Conservation (phyloP, 1,284 basidiomycete genomes). For the Flammula alnicola region DNA sequence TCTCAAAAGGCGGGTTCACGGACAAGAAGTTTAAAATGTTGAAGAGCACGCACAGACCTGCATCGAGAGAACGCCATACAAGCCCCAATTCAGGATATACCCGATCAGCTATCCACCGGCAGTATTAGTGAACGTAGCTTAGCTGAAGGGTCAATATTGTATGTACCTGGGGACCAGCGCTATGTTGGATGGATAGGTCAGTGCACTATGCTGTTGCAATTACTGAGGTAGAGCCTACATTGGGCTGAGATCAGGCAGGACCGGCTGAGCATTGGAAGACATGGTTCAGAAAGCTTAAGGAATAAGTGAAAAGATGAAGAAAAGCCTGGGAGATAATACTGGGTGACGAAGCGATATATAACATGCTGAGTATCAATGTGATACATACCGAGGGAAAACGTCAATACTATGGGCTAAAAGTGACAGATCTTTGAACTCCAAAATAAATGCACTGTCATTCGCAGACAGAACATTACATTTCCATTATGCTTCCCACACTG, state of each 20-base stretch:
- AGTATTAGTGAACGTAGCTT: not conserved
- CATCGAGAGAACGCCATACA: slow-evolving; percentile 23
- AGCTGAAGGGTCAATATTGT: not conserved
- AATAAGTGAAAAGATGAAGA: not conserved
- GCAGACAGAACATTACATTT: no score
- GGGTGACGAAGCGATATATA: no score
- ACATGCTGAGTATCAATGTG: no score
- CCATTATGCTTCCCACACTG: no score
- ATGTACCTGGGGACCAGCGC: slow-evolving; percentile 11
- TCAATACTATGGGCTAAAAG: no score
- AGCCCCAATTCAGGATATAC: slow-evolving; percentile 26
- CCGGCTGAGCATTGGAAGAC: not conserved
- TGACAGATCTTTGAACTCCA: no score
- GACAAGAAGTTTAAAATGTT: not conserved
- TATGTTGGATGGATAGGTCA: not conserved
- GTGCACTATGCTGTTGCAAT: not conserved
- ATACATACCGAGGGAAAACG: no score
- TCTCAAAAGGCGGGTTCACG: not conserved
- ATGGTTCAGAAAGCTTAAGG: not conserved
- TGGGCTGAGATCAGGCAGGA: slow-evolving; percentile 6
- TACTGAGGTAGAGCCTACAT: not conserved
- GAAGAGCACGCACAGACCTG: slow-evolving; percentile 23
- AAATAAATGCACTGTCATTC: no score
- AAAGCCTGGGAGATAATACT: no score
- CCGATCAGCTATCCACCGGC: slow-evolving; percentile 19